Base-by-base conservation (phyloP, 306 rosid species). In the Sophora flavescens region DNA sequence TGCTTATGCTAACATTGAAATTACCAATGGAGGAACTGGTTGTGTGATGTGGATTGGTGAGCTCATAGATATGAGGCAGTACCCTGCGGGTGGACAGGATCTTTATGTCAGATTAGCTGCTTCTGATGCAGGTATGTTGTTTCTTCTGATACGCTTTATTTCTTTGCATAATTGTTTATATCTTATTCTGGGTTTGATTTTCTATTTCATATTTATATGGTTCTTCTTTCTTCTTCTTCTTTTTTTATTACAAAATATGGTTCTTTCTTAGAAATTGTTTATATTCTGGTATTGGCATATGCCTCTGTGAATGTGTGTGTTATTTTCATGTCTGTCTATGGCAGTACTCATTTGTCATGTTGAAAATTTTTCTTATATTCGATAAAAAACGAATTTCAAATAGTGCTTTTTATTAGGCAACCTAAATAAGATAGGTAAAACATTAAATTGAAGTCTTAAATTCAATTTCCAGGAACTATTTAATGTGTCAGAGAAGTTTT, bases 101-200 rank as follows among this genome's bases (percentile, higher is more conserved):
- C 81, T 92, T 1, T 87, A 64, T 80, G 84, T 92, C 77, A 80
- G 93, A 54, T 86, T 90, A 50, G 86, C 93, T 0, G 88, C 96
- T 84, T 87, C 96, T 18, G 96, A 92, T 70, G 32, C 88, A 39
- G 92, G 97, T 91, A 88, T 47, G 78, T 84, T 44, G 15, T 71
- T 35, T 8, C 14, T 52, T 42, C 13, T 15, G 12, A 8, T 53
- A 17, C 2, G 6, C 18, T 58, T n/a, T 36, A 2, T 45, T 56
- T 44, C 5, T 26, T 18, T 41, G 0, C 1, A 5, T 26, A 15
- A 18, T 53, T 76, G 45, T 51, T 74, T 61, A 13, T 39, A 3
- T 51, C 0, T 42, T 42, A 8, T 42, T 51, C 38, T 72, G 56
- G 65, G 39, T 35, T 77, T 59, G 32, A 30, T 65, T 39, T 68